Evolutionary conservation across 768 basidiomycete species (phyloP), one percentile per base, ranked within the genome.

Genomic region (Tricholoma furcatifolium): DNA sequence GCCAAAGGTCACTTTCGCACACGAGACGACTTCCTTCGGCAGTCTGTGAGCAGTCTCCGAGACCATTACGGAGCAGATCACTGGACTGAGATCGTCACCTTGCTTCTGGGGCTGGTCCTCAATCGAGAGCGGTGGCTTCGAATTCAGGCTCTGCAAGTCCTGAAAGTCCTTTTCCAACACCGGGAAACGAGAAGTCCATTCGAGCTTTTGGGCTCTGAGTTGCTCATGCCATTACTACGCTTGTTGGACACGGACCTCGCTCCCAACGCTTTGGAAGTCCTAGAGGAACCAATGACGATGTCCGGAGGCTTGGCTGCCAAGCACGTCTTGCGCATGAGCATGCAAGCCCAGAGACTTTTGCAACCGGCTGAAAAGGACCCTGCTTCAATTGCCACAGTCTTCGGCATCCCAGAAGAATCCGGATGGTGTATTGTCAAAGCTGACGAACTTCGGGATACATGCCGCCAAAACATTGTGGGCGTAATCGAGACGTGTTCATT

Each of bases 241-340:
- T 79, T 98, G 20, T 75, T 97, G n/a, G 87, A 90, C 60, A 91
- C 91, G 2, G 89, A 94, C 57, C 79, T 93, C 31, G 87, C 94
- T 9, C 70, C 85, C 7, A 83, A 90, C 56, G 94, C 93, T 1
- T 77, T 98, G 43, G 94, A 95, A 43, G 92, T 98, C n/a, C 78
- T 98, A 6, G 93, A 97, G 61, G 89, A 94, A 60, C 93, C 93
- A 0, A 83, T 91, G 68, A 81, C 79, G 17, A 87, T 93, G 70
- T 83, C 83, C 1, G 83, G 85, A 39, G 87, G 89, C 20, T 84
- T 83, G 43, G 79, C 86, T 0, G 90, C 91, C 1, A 88, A 88
- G 54, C 88, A 92, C 59, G 89, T 94, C n/a, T 75, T 95, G 20
- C 83, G 91, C 6, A 93, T 95, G 91, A 93, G 93, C 67, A 86